Conservation (phyloP, 345 rosid species). For the Citrus cavaleriei region DNA sequence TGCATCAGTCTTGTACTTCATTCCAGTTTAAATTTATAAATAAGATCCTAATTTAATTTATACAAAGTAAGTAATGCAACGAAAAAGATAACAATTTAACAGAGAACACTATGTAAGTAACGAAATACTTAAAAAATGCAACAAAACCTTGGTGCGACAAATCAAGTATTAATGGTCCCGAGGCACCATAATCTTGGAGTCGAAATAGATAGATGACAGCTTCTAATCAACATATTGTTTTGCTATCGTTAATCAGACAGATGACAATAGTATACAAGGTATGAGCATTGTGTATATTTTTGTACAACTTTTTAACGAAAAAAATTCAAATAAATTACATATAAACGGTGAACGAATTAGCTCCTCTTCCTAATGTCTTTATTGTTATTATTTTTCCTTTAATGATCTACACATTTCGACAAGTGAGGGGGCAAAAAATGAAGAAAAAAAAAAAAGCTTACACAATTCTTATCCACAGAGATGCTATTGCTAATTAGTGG, state of each 20-base stretch:
- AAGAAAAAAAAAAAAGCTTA: not conserved
- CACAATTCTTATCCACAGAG: not conserved
- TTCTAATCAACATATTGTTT: not conserved
- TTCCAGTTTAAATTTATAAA: not conserved
- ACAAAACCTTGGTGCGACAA: no score
- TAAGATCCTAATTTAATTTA: not conserved
- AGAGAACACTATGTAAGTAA: no score
- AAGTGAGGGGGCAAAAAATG: not conserved
- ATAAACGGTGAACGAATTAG: not conserved
- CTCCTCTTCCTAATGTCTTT: not conserved
- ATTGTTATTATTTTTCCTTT: not conserved
- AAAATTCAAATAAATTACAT: conserved; percentile 10
- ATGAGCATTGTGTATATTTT: not conserved
- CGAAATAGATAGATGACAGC: no score
- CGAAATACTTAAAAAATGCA: no score
- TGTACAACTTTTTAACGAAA: conserved; percentile 9
- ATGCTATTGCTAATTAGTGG: not conserved
- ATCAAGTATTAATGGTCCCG: no score
- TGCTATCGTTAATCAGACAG: not conserved
- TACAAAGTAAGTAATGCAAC: no score
- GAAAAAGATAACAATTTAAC: no score
- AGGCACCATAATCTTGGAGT: no score
- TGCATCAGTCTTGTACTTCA: not conserved
- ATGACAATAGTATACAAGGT: not conserved
- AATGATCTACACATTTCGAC: not conserved